Conservation (phyloP, 1,139 yeast genomes). For the Lodderomyces orthopsilosis region DNA sequence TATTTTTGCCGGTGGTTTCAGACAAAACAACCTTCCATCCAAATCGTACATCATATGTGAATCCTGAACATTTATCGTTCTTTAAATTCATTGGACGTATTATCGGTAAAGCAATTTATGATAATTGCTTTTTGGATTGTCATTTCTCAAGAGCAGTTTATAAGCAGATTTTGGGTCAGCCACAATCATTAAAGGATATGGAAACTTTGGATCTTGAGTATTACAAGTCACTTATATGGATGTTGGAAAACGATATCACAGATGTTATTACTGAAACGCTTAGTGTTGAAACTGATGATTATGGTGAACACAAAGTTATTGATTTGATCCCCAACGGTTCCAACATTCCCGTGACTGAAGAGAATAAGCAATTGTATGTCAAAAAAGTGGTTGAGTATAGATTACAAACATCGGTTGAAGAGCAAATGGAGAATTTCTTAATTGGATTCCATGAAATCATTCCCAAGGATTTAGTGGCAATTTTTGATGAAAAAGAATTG, state of each 20-base stretch:
- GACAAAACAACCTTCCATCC: constrained; percentile 97
- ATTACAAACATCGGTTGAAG: constrained; percentile 76
- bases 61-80: constrained; percentile 88
- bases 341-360: constrained; percentile 83
- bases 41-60: constrained; percentile 86
- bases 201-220: constrained; percentile 92
- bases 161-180: constrained; percentile 76
- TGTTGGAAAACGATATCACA: constrained; percentile 93
- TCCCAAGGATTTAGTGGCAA: constrained; percentile 80
- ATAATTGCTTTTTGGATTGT: constrained; percentile 84
- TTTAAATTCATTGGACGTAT: constrained; percentile 93
- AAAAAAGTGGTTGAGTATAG: constrained; percentile 82
- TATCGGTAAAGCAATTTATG: constrained; percentile 92
- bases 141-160: constrained; percentile 96
- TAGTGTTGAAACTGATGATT: constrained; percentile 90
- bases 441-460: constrained; percentile 90
- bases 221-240: constrained; percentile 91
- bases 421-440: constrained; percentile 83
- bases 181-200: constrained; percentile 89
- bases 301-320: constrained; percentile 80
- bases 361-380: constrained; percentile 88
- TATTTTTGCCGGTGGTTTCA: constrained; percentile 87
- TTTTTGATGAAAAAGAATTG: constrained; percentile 93
- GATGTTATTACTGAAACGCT: constrained; percentile 96
- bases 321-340: constrained; percentile 84